Evolutionary conservation across 2,329 filamentous ascomycete genomes (phyloP).

Genomic region (Ophiostoma pallidulum): DNA sequence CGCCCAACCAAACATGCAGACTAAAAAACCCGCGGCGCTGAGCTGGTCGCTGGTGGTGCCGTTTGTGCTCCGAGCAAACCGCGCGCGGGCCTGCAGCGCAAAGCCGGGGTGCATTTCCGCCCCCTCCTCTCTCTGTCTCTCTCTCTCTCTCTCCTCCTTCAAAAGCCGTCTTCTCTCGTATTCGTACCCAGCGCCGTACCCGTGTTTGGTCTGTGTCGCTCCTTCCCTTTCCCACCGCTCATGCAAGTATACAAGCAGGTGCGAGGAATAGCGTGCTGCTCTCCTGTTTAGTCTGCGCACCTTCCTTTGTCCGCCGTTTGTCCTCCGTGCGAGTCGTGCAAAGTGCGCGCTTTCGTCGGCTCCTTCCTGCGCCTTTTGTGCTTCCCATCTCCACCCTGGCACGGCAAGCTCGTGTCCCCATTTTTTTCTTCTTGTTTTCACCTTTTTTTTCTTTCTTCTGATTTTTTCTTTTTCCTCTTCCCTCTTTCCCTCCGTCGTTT

Average conservation of each 20-base stretch:
- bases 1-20: not conserved
- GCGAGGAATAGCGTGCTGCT: too few relatives aligned
- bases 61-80: not conserved
- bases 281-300: too few relatives aligned
- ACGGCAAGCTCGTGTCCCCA: not conserved
- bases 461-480: not conserved
- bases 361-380: not conserved
- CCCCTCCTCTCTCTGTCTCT: not conserved
- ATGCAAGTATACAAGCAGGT: too few relatives aligned
- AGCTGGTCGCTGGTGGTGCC: too few relatives aligned
- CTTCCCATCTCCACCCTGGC: not conserved
- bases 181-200: too few relatives aligned
- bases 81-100: not conserved
- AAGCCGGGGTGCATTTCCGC: slow-evolving; percentile 4
- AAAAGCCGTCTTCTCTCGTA: not conserved
- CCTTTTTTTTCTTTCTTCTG: not conserved
- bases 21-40: too few relatives aligned
- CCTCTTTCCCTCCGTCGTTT: not conserved
- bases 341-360: not conserved
- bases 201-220: too few relatives aligned
- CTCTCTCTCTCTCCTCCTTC: not conserved
- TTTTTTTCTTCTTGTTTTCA: not conserved
- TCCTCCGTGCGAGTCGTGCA: not conserved
- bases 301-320: too few relatives aligned
- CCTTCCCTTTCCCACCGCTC: too few relatives aligned